These are phyloP conservation scores for Penicillium parvum DNA, from an alignment of 495 filamentous ascomycete species.

Conservation along the genomic window DNA sequence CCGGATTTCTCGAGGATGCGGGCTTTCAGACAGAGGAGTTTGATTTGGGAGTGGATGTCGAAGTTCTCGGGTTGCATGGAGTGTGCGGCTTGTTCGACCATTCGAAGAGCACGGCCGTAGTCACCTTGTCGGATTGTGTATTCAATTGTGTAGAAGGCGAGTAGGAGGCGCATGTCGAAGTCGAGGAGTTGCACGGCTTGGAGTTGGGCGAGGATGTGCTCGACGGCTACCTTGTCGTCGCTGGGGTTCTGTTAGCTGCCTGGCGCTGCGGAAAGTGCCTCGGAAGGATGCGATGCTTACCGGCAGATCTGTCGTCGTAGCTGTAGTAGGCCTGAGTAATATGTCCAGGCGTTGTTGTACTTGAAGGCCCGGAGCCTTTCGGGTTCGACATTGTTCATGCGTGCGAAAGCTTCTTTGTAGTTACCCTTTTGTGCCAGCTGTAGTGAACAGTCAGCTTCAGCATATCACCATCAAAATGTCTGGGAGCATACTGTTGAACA, in stretches of 20 bases:
- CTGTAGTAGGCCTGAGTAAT: slow-evolving; percentile 67
- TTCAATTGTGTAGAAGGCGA: slow-evolving; percentile 68
- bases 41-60: slow-evolving; percentile 71
- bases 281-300: slow-evolving; percentile 27
- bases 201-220: slow-evolving; percentile 59
- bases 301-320: slow-evolving; percentile 64
- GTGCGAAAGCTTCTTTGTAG: slow-evolving; percentile 64
- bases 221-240: slow-evolving; percentile 63
- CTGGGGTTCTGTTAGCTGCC: slow-evolving; percentile 32
- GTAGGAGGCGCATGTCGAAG: slow-evolving; percentile 64
- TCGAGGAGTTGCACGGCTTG: slow-evolving; percentile 54
- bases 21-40: slow-evolving; percentile 72
- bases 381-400: slow-evolving; percentile 61
- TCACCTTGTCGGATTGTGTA: slow-evolving; percentile 60
- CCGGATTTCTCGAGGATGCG: slow-evolving; percentile 65
- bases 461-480: too few relatives aligned
- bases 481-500: slow-evolving; percentile 52
- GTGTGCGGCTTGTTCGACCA: slow-evolving; percentile 63
- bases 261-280: not conserved
- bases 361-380: slow-evolving; percentile 71
- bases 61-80: slow-evolving; percentile 62
- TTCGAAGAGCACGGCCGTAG: slow-evolving; percentile 57
- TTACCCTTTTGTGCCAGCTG: slow-evolving; percentile 60
- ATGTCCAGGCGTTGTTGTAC: slow-evolving; percentile 73
- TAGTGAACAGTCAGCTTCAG: slow-evolving; percentile 12